Evolutionary conservation across 225 moss, liverwort and hornwort species (phyloP), one percentile per base, ranked within the genome.

Genomic region (Takakia lepidozioides): DNA sequence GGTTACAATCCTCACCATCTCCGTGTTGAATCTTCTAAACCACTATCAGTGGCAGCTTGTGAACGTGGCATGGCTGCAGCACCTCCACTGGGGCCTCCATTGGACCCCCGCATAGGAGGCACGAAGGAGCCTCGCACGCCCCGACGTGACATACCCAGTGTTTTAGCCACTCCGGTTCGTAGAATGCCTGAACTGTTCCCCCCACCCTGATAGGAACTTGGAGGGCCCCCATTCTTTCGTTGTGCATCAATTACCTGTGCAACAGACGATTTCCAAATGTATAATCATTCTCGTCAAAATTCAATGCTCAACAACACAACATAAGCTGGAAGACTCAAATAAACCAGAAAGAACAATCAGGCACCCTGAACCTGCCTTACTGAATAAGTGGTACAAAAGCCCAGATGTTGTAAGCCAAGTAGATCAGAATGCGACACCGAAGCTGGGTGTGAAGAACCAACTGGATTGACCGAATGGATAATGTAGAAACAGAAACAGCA

Each of bases 121-220:
- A 87, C 72, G 58, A 98, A 98, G 43, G 80, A 76, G 41, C 82
- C 73, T 45, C 87, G 77, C 52, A 81, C 87, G 47, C 98, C 98
- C 48, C 98, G 91, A 48, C 85, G 69, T 60, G 75, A 72, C 70
- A 98, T 71, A 22, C 98, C 98, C 60, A 98, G 53, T 17, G 91
- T 91, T 72, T 91, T 95, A 16, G 52, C 40, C 26, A 66, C 87
- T 19, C 69, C 70, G 20, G 73, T 68, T 42, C 84, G 76, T n/a
- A 61, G 61, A 65, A 57, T 70, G 49, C 51, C 51, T 16, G 77
- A 58, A 32, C 67, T 75, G 51, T 64, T 70, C 21, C 67, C 73
- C 25, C 67, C 73, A 51, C 57, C 70, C 49, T 77, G 76, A 59
- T 77, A 62, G 5, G 79, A 41, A 68, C 56, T 71, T 55, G 72